Base-by-base conservation (phyloP, 1,284 basidiomycete genomes). In the Cryptococcus sp. region DNA sequence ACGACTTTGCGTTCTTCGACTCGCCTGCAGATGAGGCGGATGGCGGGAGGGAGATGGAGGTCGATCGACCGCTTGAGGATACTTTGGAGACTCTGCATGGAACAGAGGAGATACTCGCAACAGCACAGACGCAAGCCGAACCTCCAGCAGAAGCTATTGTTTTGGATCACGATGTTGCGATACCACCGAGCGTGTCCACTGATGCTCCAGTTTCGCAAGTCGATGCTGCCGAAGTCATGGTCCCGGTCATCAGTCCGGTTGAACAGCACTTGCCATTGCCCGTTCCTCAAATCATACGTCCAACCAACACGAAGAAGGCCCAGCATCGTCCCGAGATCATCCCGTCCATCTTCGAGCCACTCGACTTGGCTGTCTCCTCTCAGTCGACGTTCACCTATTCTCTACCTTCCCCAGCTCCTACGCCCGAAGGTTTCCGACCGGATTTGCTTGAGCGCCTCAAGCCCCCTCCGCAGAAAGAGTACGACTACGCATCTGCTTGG, bases 1-100 rank as follows among this genome's bases (percentile, higher is more conserved):
- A 76, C 59, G 75, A 77, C 54, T 77, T 77, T 59, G 70, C 69
- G 25, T 77, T 77, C 56, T 74, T 77, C 59, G 75, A 77, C 62
- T 74, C 73, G 22, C 73, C 74, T 1, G n/a, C 51, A 39, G 54
- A 53, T 6, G 56, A 54, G 35, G 22, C 47, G 27, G 27, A 20
- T n/a, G 25, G 44, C 27, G 5, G 22, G 2, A 22, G 10, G 31
- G 31, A 35, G 31, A 52, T 52, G 50, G 50, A 52, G 1, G 15
- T 52, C 4, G 50, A 52, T 52, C 27, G 22, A 22, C 3, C 40
- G 38, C 4, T 45, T 6, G n/a, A 3, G 13, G 15, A 45, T n/a
- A 22, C 5, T n/a, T 11, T 13, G 5, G 42, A 45, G 10, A 35
- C 31, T 35, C 31, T 35, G 31, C 31, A 8, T 13, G 31, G 10